Evolutionary conservation across 768 basidiomycete genomes (phyloP), one percentile per base, ranked within the genome.

Genomic region (Coprinopsis sp.): DNA sequence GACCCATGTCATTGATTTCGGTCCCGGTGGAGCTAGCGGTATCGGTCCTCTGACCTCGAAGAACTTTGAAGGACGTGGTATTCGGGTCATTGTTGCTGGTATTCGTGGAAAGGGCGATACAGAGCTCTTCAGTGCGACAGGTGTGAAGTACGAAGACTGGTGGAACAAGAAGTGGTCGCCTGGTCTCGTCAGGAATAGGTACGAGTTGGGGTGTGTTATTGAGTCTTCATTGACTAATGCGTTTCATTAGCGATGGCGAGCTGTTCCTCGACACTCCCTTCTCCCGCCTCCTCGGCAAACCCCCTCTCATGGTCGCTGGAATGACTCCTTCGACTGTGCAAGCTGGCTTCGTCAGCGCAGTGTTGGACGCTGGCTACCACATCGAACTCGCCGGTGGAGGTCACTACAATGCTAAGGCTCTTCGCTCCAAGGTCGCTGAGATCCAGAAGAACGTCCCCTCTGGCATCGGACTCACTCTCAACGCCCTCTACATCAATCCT

Each of bases 241-340:
- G 47, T 13, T 14, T 16, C 51, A 44, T 28, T 50, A 95, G 90
- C 54, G 92, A 98, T 66, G 96, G 96, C 28, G 83, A 79, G 51
- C 71, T 98, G 44, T 85, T 94, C 64, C 76, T 99, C 57, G 93
- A 99, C 65, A 97, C 95, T 0, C 87, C 92, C 3, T 95, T 97
- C 77, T 95, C 95, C 40, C 89, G 96, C 50, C 78, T 99, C 34
- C 67, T 99, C 33, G 91, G 92, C 57, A 99, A 98, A 70, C 84
- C 96, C 3, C 96, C 96, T 27, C 87, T 99, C 67, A 98, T 98
- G 96, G 93, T 99, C 30, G 95, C 94, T 39, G 96, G 96, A 49
- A 98, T 99, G 96, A 99, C 96, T 0, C 96, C 96, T 0, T 87
- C 87, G 1, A 99, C 96, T 25, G 96, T 99, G 54, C 86, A 94